phyloP scores from a whole-genome alignment of 139 green algal species.

The Chlorella sp. region DNA sequence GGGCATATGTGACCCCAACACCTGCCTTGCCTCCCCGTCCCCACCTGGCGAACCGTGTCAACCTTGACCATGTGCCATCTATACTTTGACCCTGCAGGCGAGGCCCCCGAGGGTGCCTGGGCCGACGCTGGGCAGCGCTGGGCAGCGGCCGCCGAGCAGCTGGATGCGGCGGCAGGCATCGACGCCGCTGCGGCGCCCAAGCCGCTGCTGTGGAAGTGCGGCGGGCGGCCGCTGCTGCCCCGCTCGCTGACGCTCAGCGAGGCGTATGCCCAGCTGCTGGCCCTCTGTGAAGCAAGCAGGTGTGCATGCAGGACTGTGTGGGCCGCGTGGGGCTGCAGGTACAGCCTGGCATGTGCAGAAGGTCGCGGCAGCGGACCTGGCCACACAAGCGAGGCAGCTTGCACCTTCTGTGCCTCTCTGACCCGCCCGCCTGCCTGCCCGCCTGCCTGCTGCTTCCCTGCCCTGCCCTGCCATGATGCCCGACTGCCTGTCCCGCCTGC shows the following conservation, averaged over 20 bases:
- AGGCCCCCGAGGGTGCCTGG: background rate
- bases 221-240: conserved; percentile 78
- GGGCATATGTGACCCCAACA: too few relatives aligned
- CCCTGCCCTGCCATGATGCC: too few relatives aligned
- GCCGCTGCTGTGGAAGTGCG: conserved; percentile 82
- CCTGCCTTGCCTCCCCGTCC: too few relatives aligned
- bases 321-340: background rate
- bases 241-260: conserved; percentile 49
- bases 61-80: too few relatives aligned
- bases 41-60: too few relatives aligned
- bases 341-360: background rate
- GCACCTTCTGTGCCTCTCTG: background rate
- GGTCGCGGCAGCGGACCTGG: background rate
- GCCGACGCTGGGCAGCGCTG: conserved; percentile 1
- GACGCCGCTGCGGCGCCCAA: conserved; percentile 49
- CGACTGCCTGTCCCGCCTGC: too few relatives aligned
- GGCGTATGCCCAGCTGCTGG: conserved; percentile 29
- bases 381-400: background rate
- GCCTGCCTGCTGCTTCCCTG: background rate
- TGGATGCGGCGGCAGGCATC: conserved; percentile 48
- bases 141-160: conserved; percentile 32
- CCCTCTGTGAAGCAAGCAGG: conserved; percentile 38
- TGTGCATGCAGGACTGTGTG: background rate
- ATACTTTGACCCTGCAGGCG: background rate
- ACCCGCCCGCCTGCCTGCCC: too few relatives aligned